Percentiles rank a stretch among this genome's conserved stretches.
Evolutionary conservation across 345 rosid species (phyloP).

Genomic region (Camelina laxa): DNA sequence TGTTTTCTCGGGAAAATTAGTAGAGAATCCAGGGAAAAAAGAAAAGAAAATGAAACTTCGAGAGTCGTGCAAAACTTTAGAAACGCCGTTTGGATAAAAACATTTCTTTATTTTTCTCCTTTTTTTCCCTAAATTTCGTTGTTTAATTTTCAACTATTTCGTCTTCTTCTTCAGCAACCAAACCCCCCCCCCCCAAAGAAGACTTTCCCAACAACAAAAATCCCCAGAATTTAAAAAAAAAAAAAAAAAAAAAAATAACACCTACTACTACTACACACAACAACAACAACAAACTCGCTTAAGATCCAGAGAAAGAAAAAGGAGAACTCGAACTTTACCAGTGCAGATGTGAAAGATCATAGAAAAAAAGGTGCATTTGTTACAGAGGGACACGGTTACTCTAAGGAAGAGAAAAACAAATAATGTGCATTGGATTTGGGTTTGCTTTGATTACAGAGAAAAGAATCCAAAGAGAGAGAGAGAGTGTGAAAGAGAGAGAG

Average conservation of each 20-base stretch:
- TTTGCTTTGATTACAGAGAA: slow-evolving; percentile 48
- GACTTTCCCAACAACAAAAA: slow-evolving; percentile 11
- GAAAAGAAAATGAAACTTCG: slow-evolving; percentile 10
- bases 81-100: slow-evolving; percentile 17
- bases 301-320: not conserved
- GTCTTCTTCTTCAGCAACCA: slow-evolving; percentile 29
- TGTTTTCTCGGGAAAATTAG: slow-evolving; percentile 37
- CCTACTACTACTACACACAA: slow-evolving; percentile 10
- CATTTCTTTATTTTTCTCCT: not conserved
- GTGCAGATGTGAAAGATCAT: not conserved
- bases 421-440: slow-evolving; percentile 18
- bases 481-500: slow-evolving; percentile 6
- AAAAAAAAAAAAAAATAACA: not conserved
- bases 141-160: slow-evolving; percentile 22
- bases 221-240: not conserved
- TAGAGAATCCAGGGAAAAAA: not conserved
- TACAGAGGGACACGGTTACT: not conserved
- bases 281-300: not conserved
- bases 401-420: slow-evolving; percentile 19
- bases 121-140: not conserved
- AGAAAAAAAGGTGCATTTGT: slow-evolving; percentile 11
- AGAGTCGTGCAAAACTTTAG: slow-evolving; percentile 6
- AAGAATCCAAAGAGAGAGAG: slow-evolving; percentile 33
- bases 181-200: not conserved
- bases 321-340: slow-evolving; percentile 26